Base-by-base conservation (phyloP, 805 yeast species). In the Candida hungchunana region DNA sequence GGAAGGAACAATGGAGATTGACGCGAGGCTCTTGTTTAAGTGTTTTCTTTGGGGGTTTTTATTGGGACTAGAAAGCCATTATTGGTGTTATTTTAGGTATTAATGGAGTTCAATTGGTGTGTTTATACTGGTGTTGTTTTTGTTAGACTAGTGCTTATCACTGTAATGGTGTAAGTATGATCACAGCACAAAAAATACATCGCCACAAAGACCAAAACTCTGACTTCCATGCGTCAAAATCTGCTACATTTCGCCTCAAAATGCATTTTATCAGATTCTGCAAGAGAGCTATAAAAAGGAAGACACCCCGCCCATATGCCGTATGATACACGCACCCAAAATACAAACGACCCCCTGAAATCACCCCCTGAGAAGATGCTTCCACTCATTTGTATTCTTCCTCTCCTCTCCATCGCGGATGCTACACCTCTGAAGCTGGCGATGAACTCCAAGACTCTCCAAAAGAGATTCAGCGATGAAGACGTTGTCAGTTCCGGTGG, bases 1-100 rank as follows among this genome's bases (percentile, higher is more conserved):
- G 44, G 48, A 29, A 13, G 24, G 33, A 25, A 42, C 48, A 44
- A 44, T 44, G 32, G 36, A 22, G 24, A 13, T 10, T 20, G 23
- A 20, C 36, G 20, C n/a, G 26, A 20, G 28, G 14, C 20, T 11
- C 7, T 7, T 12, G 12, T 17, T 9, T 27, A 17, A 17, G n/a
- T 13, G 11, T 20, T 5, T 8, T 11, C 8, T 20, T 11, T 20
- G 8, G 23, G 23, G 23, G 23, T 20, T 20, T 7, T 19, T 7
- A 5, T n/a, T 18, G n/a, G n/a, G n/a, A n/a, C n/a, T n/a, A n/a
- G n/a, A n/a, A n/a, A n/a, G n/a, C n/a, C n/a, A n/a, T n/a, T n/a
- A n/a, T n/a, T n/a, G n/a, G n/a, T n/a, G n/a, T n/a, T n/a, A n/a
- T n/a, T n/a, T n/a, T n/a, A n/a, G n/a, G n/a, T n/a, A n/a, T n/a